phyloP scores from a whole-genome alignment of 169 alveolate genomes.

The Perkinsus marinus region DNA sequence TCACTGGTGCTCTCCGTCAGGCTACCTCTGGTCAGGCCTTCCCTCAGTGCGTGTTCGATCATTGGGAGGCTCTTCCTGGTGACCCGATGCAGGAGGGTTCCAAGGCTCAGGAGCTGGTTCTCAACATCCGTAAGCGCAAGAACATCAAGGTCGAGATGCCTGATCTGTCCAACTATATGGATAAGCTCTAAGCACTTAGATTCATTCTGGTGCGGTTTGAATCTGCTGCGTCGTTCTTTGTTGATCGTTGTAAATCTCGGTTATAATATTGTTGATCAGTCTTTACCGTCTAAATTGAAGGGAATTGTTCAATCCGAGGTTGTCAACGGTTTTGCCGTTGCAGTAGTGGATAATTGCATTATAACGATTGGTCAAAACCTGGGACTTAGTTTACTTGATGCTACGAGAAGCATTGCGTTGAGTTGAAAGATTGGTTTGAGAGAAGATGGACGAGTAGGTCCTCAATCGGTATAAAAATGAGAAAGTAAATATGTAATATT shows the following conservation, averaged over 20 bases:
- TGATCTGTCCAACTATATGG: slow-evolving; percentile 83
- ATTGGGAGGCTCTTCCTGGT: slow-evolving; percentile 92
- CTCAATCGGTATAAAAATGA: too few relatives aligned
- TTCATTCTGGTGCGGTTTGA: background rate
- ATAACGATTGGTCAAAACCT: background rate
- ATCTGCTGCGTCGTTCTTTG: background rate
- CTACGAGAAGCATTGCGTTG: background rate
- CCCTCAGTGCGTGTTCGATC: slow-evolving; percentile 98
- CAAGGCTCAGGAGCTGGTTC: slow-evolving; percentile 79
- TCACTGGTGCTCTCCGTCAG: slow-evolving; percentile 95
- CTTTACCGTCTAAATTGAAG: background rate
- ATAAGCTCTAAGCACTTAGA: slow-evolving; percentile 69
- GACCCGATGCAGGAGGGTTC: slow-evolving; percentile 94
- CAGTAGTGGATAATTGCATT: background rate
- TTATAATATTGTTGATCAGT: background rate
- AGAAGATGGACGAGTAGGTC: too few relatives aligned
- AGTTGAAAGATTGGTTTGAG: background rate
- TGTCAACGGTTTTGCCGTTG: background rate
- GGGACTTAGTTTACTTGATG: background rate
- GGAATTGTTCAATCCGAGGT: background rate
- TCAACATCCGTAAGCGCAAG: slow-evolving; percentile 90
- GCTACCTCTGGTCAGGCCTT: slow-evolving; percentile 98
- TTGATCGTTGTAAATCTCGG: background rate
- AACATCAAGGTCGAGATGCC: slow-evolving; percentile 93
- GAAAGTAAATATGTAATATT: too few relatives aligned